A percentile compares a stretch with the other conserved stretches of the same genome.
These are phyloP conservation scores for Pythium myriotylum DNA, from an alignment of 352 stramenopile species.

Conservation along the genomic window DNA sequence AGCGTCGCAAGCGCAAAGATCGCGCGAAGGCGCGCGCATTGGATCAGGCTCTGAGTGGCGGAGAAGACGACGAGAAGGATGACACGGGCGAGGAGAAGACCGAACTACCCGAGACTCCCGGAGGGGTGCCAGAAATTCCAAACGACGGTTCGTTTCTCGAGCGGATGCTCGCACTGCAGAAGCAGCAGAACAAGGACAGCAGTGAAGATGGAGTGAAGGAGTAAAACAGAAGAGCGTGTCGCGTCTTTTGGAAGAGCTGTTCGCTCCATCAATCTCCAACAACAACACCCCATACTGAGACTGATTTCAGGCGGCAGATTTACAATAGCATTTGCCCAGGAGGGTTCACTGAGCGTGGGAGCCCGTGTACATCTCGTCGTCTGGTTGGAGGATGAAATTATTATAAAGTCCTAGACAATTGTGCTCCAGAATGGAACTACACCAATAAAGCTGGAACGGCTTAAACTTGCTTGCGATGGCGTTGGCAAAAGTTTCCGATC, in stretches of 20 bases:
- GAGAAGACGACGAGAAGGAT: constrained; percentile 14
- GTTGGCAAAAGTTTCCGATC: constrained; percentile 50
- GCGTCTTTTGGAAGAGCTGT: too few species aligned
- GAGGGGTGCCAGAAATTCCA: constrained; percentile 71
- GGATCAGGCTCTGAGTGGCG: constrained; percentile 24
- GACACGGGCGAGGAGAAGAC: constrained; percentile 14
- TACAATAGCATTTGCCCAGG: too few species aligned
- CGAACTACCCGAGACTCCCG: constrained; percentile 59
- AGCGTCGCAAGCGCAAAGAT: constrained; percentile 75
- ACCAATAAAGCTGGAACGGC: background rate
- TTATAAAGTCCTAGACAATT: background rate
- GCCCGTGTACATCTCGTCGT: too few species aligned
- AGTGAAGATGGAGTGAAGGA: background rate
- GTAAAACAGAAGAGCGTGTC: background rate
- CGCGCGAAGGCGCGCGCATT: constrained; percentile 45
- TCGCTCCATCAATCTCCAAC: too few species aligned
- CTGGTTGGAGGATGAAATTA: too few species aligned
- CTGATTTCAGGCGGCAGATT: too few species aligned
- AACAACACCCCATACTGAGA: too few species aligned
- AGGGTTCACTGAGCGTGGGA: too few species aligned
- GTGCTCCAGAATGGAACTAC: background rate
- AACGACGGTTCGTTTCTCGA: constrained; percentile 85
- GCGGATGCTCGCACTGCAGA: constrained; percentile 67
- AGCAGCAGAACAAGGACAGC: constrained; percentile 38
- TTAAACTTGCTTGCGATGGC: constrained; percentile 27